Conservation (phyloP, 306 rosid genomes). For the Quercus engelmannii region DNA sequence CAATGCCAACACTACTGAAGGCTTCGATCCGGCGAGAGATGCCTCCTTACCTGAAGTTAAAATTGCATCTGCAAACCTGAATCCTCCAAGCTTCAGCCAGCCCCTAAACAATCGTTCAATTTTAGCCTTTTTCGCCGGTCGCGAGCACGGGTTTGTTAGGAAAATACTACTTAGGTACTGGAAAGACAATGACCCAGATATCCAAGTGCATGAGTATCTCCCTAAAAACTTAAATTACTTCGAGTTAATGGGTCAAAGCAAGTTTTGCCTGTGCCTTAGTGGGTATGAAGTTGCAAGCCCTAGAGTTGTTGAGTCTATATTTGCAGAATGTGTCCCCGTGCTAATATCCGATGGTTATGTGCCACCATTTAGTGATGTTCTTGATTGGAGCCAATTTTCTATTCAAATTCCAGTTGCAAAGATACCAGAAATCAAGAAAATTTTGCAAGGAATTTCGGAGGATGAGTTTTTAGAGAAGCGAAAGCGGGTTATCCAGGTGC, state of each 20-base stretch:
- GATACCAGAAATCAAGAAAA: conserved; percentile 29
- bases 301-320: conserved; percentile 39
- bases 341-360: conserved; percentile 35
- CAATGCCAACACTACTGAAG: conserved; percentile 28
- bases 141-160: conserved; percentile 14
- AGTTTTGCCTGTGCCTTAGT: conserved; percentile 53
- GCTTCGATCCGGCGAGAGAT: conserved; percentile 15
- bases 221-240: conserved; percentile 5
- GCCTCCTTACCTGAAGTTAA: conserved; percentile 26
- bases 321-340: conserved; percentile 43
- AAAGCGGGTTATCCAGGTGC: conserved; percentile 30
- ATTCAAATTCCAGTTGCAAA: conserved; percentile 31
- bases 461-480: conserved; percentile 36
- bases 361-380: conserved; percentile 50
- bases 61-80: not conserved
- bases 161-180: not conserved
- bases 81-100: not conserved
- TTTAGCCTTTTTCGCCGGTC: conserved; percentile 27
- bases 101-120: conserved; percentile 4
- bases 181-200: conserved; percentile 5
- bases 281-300: conserved; percentile 59
- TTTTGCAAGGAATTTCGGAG: conserved; percentile 26
- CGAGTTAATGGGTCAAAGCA: conserved; percentile 15
- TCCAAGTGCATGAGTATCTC: conserved; percentile 23
- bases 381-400: conserved; percentile 41